Evolutionary conservation across 1,284 basidiomycete species (phyloP), one percentile per base, ranked within the genome.

Genomic region (Sanghuangporus sanghuang): DNA sequence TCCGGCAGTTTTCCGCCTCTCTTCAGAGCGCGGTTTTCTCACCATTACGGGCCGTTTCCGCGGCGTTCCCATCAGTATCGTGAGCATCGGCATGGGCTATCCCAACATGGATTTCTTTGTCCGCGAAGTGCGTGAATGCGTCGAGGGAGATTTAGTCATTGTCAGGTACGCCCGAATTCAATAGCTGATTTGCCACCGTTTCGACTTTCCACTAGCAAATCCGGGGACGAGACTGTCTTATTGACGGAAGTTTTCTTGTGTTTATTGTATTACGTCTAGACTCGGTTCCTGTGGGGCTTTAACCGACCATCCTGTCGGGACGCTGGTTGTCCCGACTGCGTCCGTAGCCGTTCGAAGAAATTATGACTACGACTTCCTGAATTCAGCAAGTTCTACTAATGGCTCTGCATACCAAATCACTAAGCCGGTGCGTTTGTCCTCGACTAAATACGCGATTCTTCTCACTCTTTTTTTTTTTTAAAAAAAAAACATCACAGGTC

Each of bases 81-180:
- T 92, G 53, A 89, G 87, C 65, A 93, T 93, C 63, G 92, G 92
- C 8, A 94, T 94, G 92, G 92, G 92, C 21, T 78, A 77, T 65
- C 83, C 90, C 1, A 91, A 90, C 73, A 88, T 88, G 74, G 92
- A 94, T 74, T 94, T 94, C 75, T 92, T 93, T 73, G 82, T 94
- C 14, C 84, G 92, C 66, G 92, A 94, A 76, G 84, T 83, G 16
- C 81, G 92, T 63, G 92, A 93, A 71, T 89, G 89, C 68, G 74
- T 93, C 48, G 78, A 75, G 65, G 92, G 92, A 7, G 91, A 94
- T 71, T 85, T 94, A 83, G 77, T 84, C 67, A 81, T 94, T 64
- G 78, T 92, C 67, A 85, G 90, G 89, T 90, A 64, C 66, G 78
- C 42, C 46, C 18, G 39, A 12, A 42, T 42, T 12, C n/a, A 11